A percentile compares a stretch with the other conserved stretches of the same genome.
phyloP scores from a whole-genome alignment of 2,329 filamentous ascomycete species.

The Coniella lustricola region DNA sequence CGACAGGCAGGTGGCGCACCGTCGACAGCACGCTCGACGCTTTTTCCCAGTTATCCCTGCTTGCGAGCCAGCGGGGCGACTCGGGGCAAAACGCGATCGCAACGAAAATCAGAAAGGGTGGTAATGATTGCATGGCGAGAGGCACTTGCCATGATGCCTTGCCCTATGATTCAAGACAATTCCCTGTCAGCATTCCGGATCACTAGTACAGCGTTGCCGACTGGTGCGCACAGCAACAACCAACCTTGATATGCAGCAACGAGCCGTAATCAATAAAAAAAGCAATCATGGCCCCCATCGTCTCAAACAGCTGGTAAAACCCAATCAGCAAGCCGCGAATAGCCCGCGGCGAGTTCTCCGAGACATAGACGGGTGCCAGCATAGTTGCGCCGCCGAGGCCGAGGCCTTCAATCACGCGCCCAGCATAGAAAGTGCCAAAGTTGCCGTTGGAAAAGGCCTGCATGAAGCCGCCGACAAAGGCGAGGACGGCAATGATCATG shows the following conservation, averaged over 20 bases:
- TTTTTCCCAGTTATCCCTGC: slow-evolving; percentile 58
- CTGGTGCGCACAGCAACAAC: not conserved
- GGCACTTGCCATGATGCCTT: slow-evolving; percentile 33
- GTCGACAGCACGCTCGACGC: slow-evolving; percentile 24
- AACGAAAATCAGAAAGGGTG: slow-evolving; percentile 44
- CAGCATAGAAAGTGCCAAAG: slow-evolving; percentile 54
- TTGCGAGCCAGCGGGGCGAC: slow-evolving; percentile 57
- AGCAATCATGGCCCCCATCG: slow-evolving; percentile 35
- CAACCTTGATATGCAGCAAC: slow-evolving; percentile 29
- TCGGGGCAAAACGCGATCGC: slow-evolving; percentile 54
- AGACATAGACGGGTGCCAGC: slow-evolving; percentile 38
- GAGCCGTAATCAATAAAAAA: slow-evolving; percentile 47
- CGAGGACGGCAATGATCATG: slow-evolving; percentile 46
- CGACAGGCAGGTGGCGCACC: slow-evolving; percentile 28
- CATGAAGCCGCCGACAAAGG: slow-evolving; percentile 52
- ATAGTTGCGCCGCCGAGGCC: slow-evolving; percentile 36
- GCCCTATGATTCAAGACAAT: slow-evolving; percentile 1
- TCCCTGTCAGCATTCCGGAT: not conserved
- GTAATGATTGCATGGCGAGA: slow-evolving; percentile 54
- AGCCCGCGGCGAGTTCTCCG: slow-evolving; percentile 36
- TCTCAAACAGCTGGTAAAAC: slow-evolving; percentile 40
- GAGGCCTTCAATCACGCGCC: slow-evolving; percentile 46
- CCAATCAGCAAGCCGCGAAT: slow-evolving; percentile 38
- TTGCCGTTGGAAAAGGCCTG: slow-evolving; percentile 52
- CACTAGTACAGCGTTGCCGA: no score